Evolutionary conservation across 2,329 filamentous ascomycete species (phyloP).

Genomic region (Sclerotinia glacialis): DNA sequence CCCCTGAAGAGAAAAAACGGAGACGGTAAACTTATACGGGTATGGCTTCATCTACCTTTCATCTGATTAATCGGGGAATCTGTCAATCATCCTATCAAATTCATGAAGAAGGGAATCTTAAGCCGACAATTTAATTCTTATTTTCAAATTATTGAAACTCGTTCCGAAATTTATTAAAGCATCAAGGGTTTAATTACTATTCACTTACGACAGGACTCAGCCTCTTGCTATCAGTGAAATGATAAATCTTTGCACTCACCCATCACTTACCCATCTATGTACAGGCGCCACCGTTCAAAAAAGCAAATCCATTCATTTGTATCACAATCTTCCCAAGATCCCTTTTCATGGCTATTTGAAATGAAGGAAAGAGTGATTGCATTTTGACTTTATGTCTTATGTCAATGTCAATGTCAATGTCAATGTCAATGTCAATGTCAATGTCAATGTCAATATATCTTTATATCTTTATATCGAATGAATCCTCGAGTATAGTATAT

Average conservation of each 20-base stretch:
- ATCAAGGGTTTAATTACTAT: not conserved
- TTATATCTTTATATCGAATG: too few relatives aligned
- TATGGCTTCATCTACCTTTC: conserved; percentile 12
- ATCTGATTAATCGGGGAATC: not conserved
- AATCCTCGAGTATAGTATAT: too few relatives aligned
- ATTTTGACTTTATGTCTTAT: too few relatives aligned
- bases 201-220: not conserved
- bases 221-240: not conserved
- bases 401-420: too few relatives aligned
- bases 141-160: not conserved
- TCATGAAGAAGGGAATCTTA: not conserved
- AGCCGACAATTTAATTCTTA: not conserved
- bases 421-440: too few relatives aligned
- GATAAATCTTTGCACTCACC: not conserved
- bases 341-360: too few relatives aligned
- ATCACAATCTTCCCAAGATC: not conserved
- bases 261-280: not conserved
- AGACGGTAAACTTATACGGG: conserved; percentile 4
- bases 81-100: conserved; percentile 5
- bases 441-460: too few relatives aligned
- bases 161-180: not conserved
- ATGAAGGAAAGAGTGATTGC: too few relatives aligned
- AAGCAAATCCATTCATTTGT: not conserved
- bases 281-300: not conserved
- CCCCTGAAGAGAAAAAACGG: conserved; percentile 9